Percentiles rank a stretch among this genome's conserved stretches.
Conservation (phyloP, 805 yeast genomes). For the Metschnikowia lochheadii region DNA sequence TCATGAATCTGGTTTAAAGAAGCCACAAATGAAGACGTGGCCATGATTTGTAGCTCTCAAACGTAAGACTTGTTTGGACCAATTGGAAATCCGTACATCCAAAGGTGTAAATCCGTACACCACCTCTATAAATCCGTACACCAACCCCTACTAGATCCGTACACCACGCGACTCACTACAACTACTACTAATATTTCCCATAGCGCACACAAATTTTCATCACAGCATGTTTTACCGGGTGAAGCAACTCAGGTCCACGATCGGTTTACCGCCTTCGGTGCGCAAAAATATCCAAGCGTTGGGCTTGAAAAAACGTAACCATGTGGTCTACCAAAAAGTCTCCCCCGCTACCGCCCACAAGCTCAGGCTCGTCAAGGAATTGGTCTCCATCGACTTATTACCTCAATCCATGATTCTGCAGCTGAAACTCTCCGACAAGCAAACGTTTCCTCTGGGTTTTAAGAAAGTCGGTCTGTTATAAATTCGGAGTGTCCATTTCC, state of each 20-base stretch:
- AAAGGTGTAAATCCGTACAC: neutral
- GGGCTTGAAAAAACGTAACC: slow-evolving; percentile 74
- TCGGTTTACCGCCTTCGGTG: slow-evolving; percentile 72
- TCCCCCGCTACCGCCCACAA: slow-evolving; percentile 82
- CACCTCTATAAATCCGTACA: neutral
- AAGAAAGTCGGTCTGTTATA: slow-evolving; percentile 14
- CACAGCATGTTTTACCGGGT: slow-evolving; percentile 44
- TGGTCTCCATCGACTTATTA: slow-evolving; percentile 75
- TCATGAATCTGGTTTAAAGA: neutral
- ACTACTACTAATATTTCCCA: too few species aligned
- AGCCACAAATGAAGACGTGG: neutral
- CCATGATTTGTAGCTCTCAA: neutral
- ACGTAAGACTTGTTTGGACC: too few species aligned
- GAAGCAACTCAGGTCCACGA: slow-evolving; percentile 75
- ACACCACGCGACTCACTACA: neutral
- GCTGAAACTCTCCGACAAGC: slow-evolving; percentile 11
- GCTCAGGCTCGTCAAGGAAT: slow-evolving; percentile 76
- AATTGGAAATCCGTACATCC: too few species aligned
- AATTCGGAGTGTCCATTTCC: too few species aligned
- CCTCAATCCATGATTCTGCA: slow-evolving; percentile 25
- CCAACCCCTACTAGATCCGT: neutral
- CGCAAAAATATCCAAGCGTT: slow-evolving; percentile 63
- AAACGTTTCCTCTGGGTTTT: slow-evolving; percentile 15
- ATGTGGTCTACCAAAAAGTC: slow-evolving; percentile 66
- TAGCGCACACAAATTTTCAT: neutral